Conservation (phyloP, 768 basidiomycete species). For the Phanerochaete sordida region DNA sequence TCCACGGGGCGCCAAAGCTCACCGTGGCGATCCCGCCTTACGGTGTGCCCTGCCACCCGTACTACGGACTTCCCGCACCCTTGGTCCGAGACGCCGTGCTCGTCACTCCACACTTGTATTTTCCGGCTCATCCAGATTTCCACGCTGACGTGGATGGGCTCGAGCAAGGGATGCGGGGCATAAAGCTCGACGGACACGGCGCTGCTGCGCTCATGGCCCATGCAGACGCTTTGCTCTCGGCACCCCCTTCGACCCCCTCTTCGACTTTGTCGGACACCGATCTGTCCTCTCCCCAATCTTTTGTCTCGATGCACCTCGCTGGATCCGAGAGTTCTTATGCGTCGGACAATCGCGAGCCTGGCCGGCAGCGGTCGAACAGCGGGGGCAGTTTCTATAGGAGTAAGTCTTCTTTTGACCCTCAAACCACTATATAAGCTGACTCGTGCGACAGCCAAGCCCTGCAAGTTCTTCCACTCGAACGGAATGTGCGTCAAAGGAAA, state of each 20-base stretch:
- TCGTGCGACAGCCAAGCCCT: conserved; percentile 1
- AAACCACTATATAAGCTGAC: not conserved
- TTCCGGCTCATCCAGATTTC: not conserved
- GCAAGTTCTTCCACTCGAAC: conserved; percentile 1
- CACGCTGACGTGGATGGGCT: not conserved
- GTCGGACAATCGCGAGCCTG: not conserved
- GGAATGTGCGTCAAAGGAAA: conserved; percentile 13
- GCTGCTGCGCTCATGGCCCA: not conserved
- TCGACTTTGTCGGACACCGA: not conserved
- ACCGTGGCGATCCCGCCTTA: not conserved
- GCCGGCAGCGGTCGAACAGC: conserved; percentile 1
- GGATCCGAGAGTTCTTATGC: not conserved
- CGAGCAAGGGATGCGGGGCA: not conserved
- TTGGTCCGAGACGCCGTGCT: not conserved
- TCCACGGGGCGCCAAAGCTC: not conserved
- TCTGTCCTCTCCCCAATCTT: not conserved
- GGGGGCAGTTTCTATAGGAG: conserved; percentile 6
- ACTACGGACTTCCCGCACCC: not conserved
- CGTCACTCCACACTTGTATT: not conserved
- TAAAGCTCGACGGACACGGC: not conserved
- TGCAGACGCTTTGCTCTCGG: not conserved
- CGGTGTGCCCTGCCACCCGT: not conserved
- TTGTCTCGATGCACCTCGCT: not conserved
- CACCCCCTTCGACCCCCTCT: conserved; percentile 3
- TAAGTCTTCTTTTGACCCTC: not conserved